Percentiles rank a stretch among this genome's conserved stretches.
Evolutionary conservation across 805 yeast species (phyloP).

Genomic region (Wickerhamiella parazyma): DNA sequence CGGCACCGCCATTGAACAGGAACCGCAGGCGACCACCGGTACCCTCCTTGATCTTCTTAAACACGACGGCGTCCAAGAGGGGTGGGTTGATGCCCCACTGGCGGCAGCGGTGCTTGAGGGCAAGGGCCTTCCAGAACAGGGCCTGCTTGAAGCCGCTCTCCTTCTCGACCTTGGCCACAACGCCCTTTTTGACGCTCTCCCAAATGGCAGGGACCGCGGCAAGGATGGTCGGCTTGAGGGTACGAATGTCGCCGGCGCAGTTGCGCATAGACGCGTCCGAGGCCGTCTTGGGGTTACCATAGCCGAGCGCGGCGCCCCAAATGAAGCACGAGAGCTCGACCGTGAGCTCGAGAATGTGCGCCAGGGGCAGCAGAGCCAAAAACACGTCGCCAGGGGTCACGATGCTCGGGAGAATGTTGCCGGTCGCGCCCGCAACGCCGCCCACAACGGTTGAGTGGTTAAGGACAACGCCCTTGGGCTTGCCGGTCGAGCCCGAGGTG

Average conservation of each 20-base stretch:
- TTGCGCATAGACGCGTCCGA: conserved; percentile 70
- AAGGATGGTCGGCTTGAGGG: conserved; percentile 84
- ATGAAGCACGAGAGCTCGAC: conserved; percentile 66
- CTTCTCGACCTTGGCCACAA: conserved; percentile 56
- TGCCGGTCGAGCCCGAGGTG: conserved; percentile 78
- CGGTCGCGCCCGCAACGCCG: conserved; percentile 72
- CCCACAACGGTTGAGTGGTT: conserved; percentile 58
- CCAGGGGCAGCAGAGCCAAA: conserved; percentile 84
- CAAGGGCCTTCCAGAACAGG: conserved; percentile 79
- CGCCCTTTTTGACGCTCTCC: conserved; percentile 92
- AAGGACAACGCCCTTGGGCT: conserved; percentile 72
- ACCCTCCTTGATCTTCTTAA: conserved; percentile 80
- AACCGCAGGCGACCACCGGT: conserved; percentile 80
- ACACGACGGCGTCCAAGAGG: conserved; percentile 56
- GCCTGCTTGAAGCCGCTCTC: conserved; percentile 56
- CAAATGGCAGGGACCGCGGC: conserved; percentile 98
- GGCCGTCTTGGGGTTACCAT: conserved; percentile 84
- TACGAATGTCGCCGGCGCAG: conserved; percentile 77
- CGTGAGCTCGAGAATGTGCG: conserved; percentile 87
- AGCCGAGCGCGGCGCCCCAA: conserved; percentile 88
- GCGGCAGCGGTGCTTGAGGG: conserved; percentile 49
- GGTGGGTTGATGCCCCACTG: conserved; percentile 65
- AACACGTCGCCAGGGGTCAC: conserved; percentile 53
- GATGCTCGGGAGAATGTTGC: conserved; percentile 39
- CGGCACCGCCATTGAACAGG: conserved; percentile 85